phyloP scores from a whole-genome alignment of 2,329 filamentous ascomycete genomes.

The Simplicillium aogashimaense region DNA sequence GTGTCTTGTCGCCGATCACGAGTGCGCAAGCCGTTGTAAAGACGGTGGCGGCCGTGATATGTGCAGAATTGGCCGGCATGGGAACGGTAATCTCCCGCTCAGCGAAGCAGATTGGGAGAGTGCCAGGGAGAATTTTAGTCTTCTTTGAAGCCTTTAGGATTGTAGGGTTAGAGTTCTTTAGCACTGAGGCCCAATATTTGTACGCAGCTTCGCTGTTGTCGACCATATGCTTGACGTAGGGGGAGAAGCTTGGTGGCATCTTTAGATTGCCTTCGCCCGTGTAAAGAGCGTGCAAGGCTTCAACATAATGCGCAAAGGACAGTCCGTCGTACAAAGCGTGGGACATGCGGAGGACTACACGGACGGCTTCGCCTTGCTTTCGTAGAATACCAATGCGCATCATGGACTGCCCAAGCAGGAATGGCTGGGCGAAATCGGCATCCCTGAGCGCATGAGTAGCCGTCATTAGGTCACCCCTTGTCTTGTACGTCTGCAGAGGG shows the following conservation, averaged over 20 bases:
- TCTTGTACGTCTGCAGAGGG: neutral
- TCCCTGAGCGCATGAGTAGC: neutral
- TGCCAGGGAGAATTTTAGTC: neutral
- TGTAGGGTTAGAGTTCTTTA: neutral
- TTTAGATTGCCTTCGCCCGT: neutral
- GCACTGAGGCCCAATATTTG: neutral
- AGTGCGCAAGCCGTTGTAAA: neutral
- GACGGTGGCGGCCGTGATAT: neutral
- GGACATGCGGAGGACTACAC: constrained; percentile 1
- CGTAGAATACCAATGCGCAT: neutral
- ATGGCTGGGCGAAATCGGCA: neutral
- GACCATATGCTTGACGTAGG: constrained; percentile 1
- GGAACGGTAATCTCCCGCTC: neutral
- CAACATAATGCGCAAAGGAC: constrained; percentile 2
- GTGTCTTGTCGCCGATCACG: constrained; percentile 1
- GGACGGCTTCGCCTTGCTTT: neutral
- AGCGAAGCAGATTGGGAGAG: too few relatives aligned
- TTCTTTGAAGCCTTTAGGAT: neutral
- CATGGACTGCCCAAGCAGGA: neutral
- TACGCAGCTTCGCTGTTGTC: neutral
- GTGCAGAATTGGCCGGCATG: neutral
- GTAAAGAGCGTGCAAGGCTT: neutral
- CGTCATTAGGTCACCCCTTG: neutral
- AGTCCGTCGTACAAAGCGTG: constrained; percentile 6
- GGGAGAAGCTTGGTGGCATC: constrained; percentile 1